Percentiles rank a stretch among this genome's conserved stretches.
Evolutionary conservation across 2,329 filamentous ascomycete genomes (phyloP).

Genomic region (Trichoderma aggressivum): DNA sequence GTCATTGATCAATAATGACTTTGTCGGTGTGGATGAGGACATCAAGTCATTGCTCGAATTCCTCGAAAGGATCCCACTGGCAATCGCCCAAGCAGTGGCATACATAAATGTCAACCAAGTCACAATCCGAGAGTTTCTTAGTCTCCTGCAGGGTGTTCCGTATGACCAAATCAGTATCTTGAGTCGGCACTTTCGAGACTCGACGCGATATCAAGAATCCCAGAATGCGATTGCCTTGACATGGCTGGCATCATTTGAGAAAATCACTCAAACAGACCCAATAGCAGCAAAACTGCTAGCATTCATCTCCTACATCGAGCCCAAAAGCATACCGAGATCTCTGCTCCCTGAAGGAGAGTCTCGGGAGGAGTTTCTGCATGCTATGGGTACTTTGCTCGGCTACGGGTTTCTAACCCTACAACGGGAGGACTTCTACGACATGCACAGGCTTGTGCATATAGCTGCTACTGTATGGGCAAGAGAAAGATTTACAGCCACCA

Average conservation of each 20-base stretch:
- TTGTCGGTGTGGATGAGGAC: neutral
- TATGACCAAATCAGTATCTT: conserved; percentile 30
- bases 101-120: conserved; percentile 34
- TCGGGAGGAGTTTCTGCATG: conserved; percentile 6
- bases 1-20: conserved; percentile 19
- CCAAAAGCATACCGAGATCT: conserved; percentile 35
- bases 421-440: conserved; percentile 26
- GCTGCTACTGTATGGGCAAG: conserved; percentile 25
- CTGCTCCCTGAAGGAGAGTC: conserved; percentile 26
- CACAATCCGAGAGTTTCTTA: conserved; percentile 29
- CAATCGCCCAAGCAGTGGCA: conserved; percentile 38
- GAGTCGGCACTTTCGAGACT: conserved; percentile 34
- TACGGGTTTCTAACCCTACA: conserved; percentile 27
- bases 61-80: conserved; percentile 39
- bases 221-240: conserved; percentile 34
- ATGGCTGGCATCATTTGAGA: conserved; percentile 40
- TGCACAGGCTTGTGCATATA: conserved; percentile 30
- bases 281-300: conserved; percentile 35
- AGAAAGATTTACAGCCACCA: neutral
- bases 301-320: conserved; percentile 37
- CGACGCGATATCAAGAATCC: conserved; percentile 28
- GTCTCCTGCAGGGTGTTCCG: conserved; percentile 27
- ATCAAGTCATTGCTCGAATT: conserved; percentile 28
- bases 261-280: conserved; percentile 29
- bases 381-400: conserved; percentile 28